These are phyloP conservation scores for Venturiaceae sp. DNA, from an alignment of 2,329 filamentous ascomycete genomes.

Conservation along the genomic window DNA sequence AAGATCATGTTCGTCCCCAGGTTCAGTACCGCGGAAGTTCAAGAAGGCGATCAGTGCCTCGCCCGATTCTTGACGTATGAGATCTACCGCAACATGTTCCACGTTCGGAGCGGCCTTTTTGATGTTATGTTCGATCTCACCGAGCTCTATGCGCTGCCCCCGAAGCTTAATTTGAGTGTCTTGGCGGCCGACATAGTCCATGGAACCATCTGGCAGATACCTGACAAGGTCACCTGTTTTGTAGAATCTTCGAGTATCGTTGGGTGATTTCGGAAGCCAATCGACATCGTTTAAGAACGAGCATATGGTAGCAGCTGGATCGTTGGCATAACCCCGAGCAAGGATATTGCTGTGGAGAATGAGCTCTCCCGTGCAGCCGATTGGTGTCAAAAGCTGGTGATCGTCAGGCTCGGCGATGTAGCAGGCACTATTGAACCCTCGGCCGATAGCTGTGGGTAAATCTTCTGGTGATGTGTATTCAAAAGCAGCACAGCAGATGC, in stretches of 20 bases:
- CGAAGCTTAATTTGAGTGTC: constrained; percentile 90
- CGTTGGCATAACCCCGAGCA: constrained; percentile 79
- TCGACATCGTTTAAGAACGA: constrained; percentile 44
- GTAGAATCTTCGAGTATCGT: constrained; percentile 43
- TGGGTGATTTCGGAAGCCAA: constrained; percentile 38
- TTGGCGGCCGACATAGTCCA: constrained; percentile 77
- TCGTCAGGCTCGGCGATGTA: constrained; percentile 65
- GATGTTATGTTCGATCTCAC: constrained; percentile 82
- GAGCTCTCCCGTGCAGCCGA: constrained; percentile 73
- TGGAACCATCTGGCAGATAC: constrained; percentile 67
- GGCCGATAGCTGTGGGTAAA: constrained; percentile 32
- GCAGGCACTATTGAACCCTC: constrained; percentile 66
- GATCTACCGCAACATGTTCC: background rate
- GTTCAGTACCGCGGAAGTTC: background rate
- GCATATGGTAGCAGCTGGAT: constrained; percentile 69
- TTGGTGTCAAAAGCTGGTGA: constrained; percentile 61
- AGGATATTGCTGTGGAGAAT: constrained; percentile 81
- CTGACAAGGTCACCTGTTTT: constrained; percentile 83
- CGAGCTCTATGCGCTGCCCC: constrained; percentile 79
- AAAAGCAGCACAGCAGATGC: constrained; percentile 65
- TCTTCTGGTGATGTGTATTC: background rate
- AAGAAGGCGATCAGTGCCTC: background rate
- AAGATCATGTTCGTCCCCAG: background rate
- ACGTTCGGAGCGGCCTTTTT: constrained; percentile 19
- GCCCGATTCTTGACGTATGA: background rate